These are phyloP conservation scores for Naganishia kalamii DNA, from an alignment of 768 basidiomycete species.

Conservation along the genomic window DNA sequence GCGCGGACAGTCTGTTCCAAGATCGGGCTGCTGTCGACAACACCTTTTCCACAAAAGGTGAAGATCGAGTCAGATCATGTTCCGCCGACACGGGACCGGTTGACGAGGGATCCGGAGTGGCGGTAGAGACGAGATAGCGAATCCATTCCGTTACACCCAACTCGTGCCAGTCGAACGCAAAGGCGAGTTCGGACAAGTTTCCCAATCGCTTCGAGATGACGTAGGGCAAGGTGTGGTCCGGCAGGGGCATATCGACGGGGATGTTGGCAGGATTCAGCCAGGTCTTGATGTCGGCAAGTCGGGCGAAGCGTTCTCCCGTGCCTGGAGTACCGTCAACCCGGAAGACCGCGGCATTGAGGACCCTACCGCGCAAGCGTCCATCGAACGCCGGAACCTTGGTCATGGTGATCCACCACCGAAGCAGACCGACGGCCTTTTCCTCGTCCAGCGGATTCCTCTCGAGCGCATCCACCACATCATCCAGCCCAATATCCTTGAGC, in stretches of 20 bases:
- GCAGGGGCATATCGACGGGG: slow-evolving; percentile 68
- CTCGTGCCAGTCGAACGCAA: slow-evolving; percentile 68
- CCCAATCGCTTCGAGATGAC: slow-evolving; percentile 53
- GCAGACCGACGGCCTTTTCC: slow-evolving; percentile 68
- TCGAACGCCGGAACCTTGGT: slow-evolving; percentile 48
- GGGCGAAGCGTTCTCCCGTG: slow-evolving; percentile 56
- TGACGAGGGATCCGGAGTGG: slow-evolving; percentile 24
- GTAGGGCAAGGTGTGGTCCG: slow-evolving; percentile 64
- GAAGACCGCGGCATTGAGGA: slow-evolving; percentile 68
- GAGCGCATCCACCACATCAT: slow-evolving; percentile 76
- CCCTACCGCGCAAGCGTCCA: slow-evolving; percentile 51
- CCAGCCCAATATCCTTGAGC: slow-evolving; percentile 67
- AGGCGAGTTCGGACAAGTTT: slow-evolving; percentile 27
- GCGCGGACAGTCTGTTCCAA: slow-evolving; percentile 61
- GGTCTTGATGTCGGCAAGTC: slow-evolving; percentile 62
- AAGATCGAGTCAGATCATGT: slow-evolving; percentile 60
- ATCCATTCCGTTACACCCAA: slow-evolving; percentile 72
- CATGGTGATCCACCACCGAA: slow-evolving; percentile 73
- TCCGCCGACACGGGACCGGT: slow-evolving; percentile 37
- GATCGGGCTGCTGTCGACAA: slow-evolving; percentile 60
- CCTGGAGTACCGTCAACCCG: slow-evolving; percentile 42
- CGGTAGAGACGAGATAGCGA: slow-evolving; percentile 51
- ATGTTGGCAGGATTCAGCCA: slow-evolving; percentile 67
- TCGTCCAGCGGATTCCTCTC: slow-evolving; percentile 62
- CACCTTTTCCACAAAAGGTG: slow-evolving; percentile 74